Percentiles rank a stretch among this genome's conserved stretches.
Evolutionary conservation across 208 protist species (phyloP).

Genomic region (Plasmodiophora brassicae): DNA sequence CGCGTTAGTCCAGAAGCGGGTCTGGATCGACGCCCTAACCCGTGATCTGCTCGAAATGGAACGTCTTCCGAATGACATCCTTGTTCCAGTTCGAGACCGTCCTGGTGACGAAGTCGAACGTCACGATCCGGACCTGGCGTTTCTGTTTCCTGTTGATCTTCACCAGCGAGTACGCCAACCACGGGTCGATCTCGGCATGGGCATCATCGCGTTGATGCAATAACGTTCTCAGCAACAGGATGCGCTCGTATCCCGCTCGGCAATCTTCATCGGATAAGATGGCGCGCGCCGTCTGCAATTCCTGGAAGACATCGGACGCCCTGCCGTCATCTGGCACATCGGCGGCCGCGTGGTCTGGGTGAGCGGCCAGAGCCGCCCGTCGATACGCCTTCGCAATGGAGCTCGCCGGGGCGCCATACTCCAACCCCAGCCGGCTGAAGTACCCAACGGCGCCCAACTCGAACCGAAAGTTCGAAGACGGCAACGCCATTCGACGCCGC

Average conservation of each 20-base stretch:
- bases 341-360: neutral
- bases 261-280: neutral
- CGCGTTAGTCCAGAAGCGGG: no score
- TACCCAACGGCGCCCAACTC: neutral
- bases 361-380: neutral
- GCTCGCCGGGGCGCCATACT: neutral
- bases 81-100: neutral
- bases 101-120: neutral
- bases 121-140: neutral
- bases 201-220: conserved; percentile 23
- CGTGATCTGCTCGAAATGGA: neutral
- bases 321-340: neutral
- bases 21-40: neutral
- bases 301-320: neutral
- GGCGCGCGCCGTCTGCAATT: neutral
- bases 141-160: neutral
- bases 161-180: neutral
- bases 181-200: neutral
- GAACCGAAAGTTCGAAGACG: neutral
- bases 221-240: conserved; percentile 28
- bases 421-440: neutral
- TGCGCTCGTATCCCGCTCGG: neutral
- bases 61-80: neutral
- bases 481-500: no score
- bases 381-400: neutral